These are phyloP conservation scores for Colletotrichum tamarilloi DNA, from an alignment of 2,329 filamentous ascomycete genomes.

Conservation along the genomic window DNA sequence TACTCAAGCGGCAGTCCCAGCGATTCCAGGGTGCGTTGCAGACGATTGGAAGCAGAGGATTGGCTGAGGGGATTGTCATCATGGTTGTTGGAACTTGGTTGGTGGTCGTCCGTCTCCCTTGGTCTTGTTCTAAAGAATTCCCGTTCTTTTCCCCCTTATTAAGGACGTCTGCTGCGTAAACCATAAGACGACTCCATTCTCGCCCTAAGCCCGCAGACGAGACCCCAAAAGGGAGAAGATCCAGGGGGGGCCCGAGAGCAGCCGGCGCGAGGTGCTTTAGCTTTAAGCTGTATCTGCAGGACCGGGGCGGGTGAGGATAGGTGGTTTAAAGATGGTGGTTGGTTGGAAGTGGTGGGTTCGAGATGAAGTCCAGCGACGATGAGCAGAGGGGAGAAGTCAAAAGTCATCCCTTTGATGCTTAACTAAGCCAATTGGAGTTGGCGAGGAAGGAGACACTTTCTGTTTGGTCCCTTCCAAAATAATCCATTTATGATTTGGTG, in stretches of 20 bases:
- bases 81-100: background rate
- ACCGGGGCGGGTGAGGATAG: background rate
- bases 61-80: background rate
- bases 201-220: conserved; percentile 1
- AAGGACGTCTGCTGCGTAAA: background rate
- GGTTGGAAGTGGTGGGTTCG: too few relatives aligned
- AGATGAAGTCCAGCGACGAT: background rate
- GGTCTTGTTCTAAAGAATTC: background rate
- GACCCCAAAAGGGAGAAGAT: conserved; percentile 4
- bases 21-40: background rate
- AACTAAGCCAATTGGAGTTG: too few relatives aligned
- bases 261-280: background rate
- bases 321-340: background rate
- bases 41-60: background rate
- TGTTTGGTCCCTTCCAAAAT: background rate
- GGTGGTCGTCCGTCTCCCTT: background rate
- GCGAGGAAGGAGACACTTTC: background rate
- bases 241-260: background rate
- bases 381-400: background rate
- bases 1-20: background rate
- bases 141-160: background rate
- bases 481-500: background rate
- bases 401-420: too few relatives aligned
- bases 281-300: background rate
- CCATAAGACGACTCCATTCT: background rate